phyloP scores from a whole-genome alignment of 768 basidiomycete species.

The Saitozyma sp. region DNA sequence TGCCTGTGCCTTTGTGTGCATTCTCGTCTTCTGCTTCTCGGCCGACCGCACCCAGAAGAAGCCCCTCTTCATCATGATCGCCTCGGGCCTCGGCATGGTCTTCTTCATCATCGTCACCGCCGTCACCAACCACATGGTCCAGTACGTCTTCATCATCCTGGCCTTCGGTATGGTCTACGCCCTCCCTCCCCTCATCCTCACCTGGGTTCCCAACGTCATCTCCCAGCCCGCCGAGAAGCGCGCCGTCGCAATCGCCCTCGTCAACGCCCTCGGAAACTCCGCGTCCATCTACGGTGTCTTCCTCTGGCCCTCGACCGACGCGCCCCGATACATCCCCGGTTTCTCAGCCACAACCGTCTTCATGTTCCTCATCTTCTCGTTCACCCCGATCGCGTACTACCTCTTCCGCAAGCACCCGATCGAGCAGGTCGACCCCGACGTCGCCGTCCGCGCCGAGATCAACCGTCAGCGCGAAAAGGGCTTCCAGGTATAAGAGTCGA shows the following conservation, averaged over 20 bases:
- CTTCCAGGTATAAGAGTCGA: neutral
- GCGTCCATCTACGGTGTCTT: constrained; percentile 52
- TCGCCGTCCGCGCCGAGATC: constrained; percentile 34
- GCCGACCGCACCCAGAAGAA: constrained; percentile 50
- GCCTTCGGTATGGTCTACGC: constrained; percentile 51
- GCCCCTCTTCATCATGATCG: constrained; percentile 38
- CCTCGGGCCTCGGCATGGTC: constrained; percentile 26
- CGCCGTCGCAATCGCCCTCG: constrained; percentile 48
- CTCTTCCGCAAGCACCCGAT: constrained; percentile 45
- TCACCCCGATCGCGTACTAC: constrained; percentile 36
- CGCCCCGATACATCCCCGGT: constrained; percentile 47
- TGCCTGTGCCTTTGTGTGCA: constrained; percentile 38
- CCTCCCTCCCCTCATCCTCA: constrained; percentile 41
- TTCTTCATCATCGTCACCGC: constrained; percentile 48
- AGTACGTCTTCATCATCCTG: constrained; percentile 52
- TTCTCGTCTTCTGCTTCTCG: constrained; percentile 44
- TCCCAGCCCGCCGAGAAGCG: constrained; percentile 47
- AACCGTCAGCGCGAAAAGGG: constrained; percentile 31
- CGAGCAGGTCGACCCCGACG: constrained; percentile 33
- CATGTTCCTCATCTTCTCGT: constrained; percentile 34
- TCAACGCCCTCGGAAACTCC: constrained; percentile 48
- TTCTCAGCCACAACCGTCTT: constrained; percentile 49
- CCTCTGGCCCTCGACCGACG: constrained; percentile 48
- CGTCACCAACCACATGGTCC: constrained; percentile 25
- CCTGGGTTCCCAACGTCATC: constrained; percentile 53